Evolutionary conservation across 495 filamentous ascomycete genomes (phyloP), one percentile per base, ranked within the genome.

Genomic region (Hypoxylon crocopeplum): DNA sequence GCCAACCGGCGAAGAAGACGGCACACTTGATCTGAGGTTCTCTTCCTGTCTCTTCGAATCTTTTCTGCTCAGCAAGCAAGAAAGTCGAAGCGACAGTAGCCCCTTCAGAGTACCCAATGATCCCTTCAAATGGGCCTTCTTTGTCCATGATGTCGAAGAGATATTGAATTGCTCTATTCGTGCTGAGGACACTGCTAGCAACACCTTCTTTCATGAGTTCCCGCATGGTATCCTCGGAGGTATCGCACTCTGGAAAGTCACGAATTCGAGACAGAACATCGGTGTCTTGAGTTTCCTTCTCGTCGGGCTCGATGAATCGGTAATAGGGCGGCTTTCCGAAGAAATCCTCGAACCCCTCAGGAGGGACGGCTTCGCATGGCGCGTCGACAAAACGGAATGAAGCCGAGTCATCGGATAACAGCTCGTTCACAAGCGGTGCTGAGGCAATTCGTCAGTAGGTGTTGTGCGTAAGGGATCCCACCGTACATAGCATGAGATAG

Each of bases 61-160:
- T 67, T 12, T 75, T 70, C 62, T 79, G 71, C 52, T 85, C 82
- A 34, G 83, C 78, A 0, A 83, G 68, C n/a, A 84, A 59, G 11
- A 84, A 65, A 1, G 81, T 82, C 3, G 79, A 79, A 0, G 83
- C 86, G 5, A 86, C 75, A 0, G 77, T 79, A 7, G 83, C 84
- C 15, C 86, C 86, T 54, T 87, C 84, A 0, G 84, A 86, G 49
- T 84, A 87, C 0, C 83, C 84, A 42, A 86, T 80, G 37, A 86
- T 78, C 39, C 69, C 76, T 33, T 80, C 76, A 34, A 80, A 82
- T 0, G 79, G 78, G 0, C 79, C 79, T 7, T 79, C 71, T 50
- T 82, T 75, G 8, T 81, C 70, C 72, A 82, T 78, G 44, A 80
- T 73, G 17, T 77, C 70, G 27, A 77, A 47, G 10, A 82, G 65